Base-by-base conservation (phyloP, 371 early-diverging fungal species). In the Mucor saturninus region DNA sequence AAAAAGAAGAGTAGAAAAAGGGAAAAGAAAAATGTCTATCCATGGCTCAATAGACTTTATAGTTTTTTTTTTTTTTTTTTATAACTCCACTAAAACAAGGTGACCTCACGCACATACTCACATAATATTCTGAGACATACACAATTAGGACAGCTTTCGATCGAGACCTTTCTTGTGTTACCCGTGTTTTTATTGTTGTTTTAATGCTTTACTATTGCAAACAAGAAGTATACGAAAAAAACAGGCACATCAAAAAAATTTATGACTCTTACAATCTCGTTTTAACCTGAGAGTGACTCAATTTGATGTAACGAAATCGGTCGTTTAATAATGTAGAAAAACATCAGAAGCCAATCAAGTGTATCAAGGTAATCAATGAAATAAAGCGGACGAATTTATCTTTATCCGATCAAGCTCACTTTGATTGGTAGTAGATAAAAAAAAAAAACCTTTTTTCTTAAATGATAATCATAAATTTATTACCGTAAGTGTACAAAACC, bases 251-350 rank as follows among this genome's bases (percentile, higher is more conserved):
- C 31, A 21, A 3, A 29, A 21, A 55, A 46, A 45, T 46, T 56
- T 45, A 46, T 56, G 49, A 49, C 49, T 49, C 49, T 37, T 39
- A 31, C 59, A 59, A 40, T 37, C 48, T 60, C 52, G 2, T 15
- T 45, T 15, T 15, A 45, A 60, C 61, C 61, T 35, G 61, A 60
- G 53, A 31, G 53, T 60, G 61, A 60, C 61, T 60, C 61, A 60
- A 53, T 60, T 60, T 60, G 52, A 51, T 40, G 61, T 60, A 60
- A 60, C 61, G 31, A 52, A 14, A 38, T 37, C 58, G 52, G 53
- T 45, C 30, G 8, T 43, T 61, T n/a, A 54, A 51, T 35, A 59
- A 59, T 49, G 26, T 46, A 9, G 11, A 10, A 50, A 52, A 35
- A 35, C 7, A 52, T 5, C n/a, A n/a, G 37, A 48, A 49, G 46